Percentiles rank a stretch among this genome's conserved stretches.
phyloP scores from a whole-genome alignment of 192 early-diverging fungal genomes.

The Coemansia pectinata region DNA sequence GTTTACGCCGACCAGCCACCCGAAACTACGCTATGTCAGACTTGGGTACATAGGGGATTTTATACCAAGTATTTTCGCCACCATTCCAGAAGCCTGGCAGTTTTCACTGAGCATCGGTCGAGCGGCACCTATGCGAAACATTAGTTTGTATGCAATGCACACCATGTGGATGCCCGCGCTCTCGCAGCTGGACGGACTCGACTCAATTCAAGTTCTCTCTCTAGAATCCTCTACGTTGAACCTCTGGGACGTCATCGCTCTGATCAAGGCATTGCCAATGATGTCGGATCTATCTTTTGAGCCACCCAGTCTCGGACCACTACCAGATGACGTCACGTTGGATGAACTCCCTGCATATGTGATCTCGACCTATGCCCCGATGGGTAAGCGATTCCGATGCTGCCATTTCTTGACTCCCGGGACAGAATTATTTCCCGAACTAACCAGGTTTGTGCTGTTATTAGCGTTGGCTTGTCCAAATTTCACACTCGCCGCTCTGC shows the following conservation, averaged over 20 bases:
- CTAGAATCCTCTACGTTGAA: not conserved
- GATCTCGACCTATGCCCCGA: not conserved
- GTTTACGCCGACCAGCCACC: constrained; percentile 1
- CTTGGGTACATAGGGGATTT: too few relatives aligned
- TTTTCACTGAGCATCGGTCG: not conserved
- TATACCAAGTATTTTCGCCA: not conserved
- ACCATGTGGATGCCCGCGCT: not conserved
- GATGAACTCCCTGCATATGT: not conserved
- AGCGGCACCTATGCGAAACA: not conserved
- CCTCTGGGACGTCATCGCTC: not conserved
- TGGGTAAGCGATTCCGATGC: not conserved
- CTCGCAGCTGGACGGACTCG: not conserved
- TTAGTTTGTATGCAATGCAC: not conserved
- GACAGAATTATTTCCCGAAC: not conserved
- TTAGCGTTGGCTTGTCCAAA: not conserved
- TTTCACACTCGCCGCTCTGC: not conserved
- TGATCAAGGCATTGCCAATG: not conserved
- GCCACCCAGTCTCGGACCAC: not conserved
- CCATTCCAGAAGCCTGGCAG: not conserved
- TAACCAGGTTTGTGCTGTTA: not conserved
- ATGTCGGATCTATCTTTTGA: not conserved
- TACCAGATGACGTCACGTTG: not conserved
- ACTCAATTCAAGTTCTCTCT: not conserved
- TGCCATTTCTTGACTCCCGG: not conserved
- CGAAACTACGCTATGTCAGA: not conserved